Base-by-base conservation (phyloP, 2,329 filamentous ascomycete genomes). In the Xylariomycetidae sp. region DNA sequence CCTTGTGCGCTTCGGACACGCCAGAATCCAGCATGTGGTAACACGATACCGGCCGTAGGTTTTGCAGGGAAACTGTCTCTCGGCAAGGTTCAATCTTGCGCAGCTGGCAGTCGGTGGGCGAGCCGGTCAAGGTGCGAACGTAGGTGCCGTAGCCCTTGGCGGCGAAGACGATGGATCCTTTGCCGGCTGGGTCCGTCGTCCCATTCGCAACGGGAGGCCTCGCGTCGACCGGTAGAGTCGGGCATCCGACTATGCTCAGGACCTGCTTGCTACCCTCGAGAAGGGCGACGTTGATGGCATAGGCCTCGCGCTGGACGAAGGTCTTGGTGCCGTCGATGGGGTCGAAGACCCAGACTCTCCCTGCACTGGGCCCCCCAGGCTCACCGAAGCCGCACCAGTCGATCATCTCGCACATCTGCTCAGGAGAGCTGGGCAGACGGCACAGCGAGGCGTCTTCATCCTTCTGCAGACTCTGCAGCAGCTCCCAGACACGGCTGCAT, bases 261-360 rank as follows among this genome's bases (percentile, higher is more conserved):
- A 64, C 53, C 48, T 77, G 72, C 36, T 57, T 52, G 4, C 71
- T 68, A 17, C 64, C 68, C 19, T 68, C 57, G 3, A 78, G 50
- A 3, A 78, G 60, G 2, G 63, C 71, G 13, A 74, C 60, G 37
- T 77, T 77, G 52, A 76, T 70, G 35, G 71, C 74, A 43, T 76
- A 78, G 29, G 74, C 64, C 44, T 74, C 58, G 5, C 68, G 65
- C 9, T 59, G 55, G 7, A 78, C 58, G 34, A 73, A 78, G 1
- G 71, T 74, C 54, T 71, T 68, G 2, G 74, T 78, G 6, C 74
- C 74, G 42, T 78, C 74, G 19, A 78, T 76, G 1, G 74, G 74
- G 45, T 78, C 74, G 44, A 78, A 76, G 0, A 78, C 63, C 73
- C 74, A 78, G 7, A 67, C 64, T 10, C 72, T 52, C 6, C 64